Evolutionary conservation across 768 basidiomycete species (phyloP), one percentile per base, ranked within the genome.

Genomic region (Grammothele lineata): DNA sequence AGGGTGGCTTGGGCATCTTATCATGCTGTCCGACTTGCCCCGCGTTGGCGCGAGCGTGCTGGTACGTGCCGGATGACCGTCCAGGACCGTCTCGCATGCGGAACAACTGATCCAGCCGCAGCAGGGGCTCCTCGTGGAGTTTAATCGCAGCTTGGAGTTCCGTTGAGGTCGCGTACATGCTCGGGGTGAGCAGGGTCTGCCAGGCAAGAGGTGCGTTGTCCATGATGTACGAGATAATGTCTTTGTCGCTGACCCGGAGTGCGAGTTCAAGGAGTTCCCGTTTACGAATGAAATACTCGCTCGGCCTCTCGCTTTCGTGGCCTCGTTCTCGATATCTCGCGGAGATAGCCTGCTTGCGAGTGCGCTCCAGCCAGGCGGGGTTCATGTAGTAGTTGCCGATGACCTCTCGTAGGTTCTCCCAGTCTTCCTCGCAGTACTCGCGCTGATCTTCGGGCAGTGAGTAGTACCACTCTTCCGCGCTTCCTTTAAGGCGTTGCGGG

Each of bases 201-300:
- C 67, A 70, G 7, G 40, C 40, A 0, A 58, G 11, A 0, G 69
- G 69, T 19, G 62, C 66, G 3, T 62, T 62, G 11, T 59, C 58
- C 67, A 69, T 68, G 14, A 70, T 56, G 40, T 69, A 63, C 14
- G 56, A 49, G 12, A 70, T 70, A 2, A 66, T n/a, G 39, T 69
- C 66, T 1, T 59, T 51, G 35, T 69, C 64, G 3, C 47, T 43
- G 30, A 50, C 32, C 2, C 49, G 35, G 34, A 47, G 45, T 8
- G 54, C 51, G 10, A 55, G 36, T 3, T 36, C 39, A 22, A 62
- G 41, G 10, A 67, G 47, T 18, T 63, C 62, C 1, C 43, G 22
- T 38, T 70, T 70, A 0, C 66, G 53, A 36, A 68, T 66, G 50
- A 53, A 66, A 40, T 67, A 70, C 15, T 68, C 58, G 40, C 66